Evolutionary conservation across 805 yeast genomes (phyloP).

Genomic region (Limtongozyma cylindracea): DNA sequence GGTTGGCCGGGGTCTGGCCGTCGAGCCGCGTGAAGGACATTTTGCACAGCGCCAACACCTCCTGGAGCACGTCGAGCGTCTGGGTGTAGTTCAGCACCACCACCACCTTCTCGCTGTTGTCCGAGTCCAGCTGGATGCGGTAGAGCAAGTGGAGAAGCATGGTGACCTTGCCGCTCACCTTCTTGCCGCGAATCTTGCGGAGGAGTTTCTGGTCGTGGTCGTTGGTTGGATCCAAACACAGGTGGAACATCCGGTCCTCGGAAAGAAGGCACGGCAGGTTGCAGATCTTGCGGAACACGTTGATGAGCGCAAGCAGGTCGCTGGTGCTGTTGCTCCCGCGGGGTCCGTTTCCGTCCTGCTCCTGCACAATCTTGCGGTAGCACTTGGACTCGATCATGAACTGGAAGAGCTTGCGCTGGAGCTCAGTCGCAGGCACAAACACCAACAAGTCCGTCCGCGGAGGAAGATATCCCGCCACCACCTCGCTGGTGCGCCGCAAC

Average conservation of each 20-base stretch:
- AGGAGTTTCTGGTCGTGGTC: constrained; percentile 1
- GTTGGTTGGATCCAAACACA: constrained; percentile 1
- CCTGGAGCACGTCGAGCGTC: constrained; percentile 56
- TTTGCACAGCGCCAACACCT: constrained; percentile 19
- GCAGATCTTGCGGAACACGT: constrained; percentile 55
- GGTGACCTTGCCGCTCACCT: constrained; percentile 42
- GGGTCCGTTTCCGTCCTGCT: too few species aligned
- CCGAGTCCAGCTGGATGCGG: constrained; percentile 12
- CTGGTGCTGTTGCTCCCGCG: too few species aligned
- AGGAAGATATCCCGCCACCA: constrained; percentile 33
- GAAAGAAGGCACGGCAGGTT: constrained; percentile 48
- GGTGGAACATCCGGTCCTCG: constrained; percentile 18
- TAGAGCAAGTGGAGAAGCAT: constrained; percentile 29
- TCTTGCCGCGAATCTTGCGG: too few species aligned
- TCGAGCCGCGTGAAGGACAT: constrained; percentile 42
- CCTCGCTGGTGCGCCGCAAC: constrained; percentile 43
- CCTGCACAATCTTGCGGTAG: too few species aligned
- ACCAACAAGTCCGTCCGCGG: constrained; percentile 52
- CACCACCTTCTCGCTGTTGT: constrained; percentile 80
- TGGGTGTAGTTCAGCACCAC: constrained; percentile 74
- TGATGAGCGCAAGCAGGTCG: constrained; percentile 38
- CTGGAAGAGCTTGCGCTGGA: constrained; percentile 30
- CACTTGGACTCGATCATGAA: constrained; percentile 11
- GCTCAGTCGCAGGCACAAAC: constrained; percentile 49
- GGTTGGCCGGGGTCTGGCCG: constrained; percentile 53